Evolutionary conservation across 1,139 yeast species (phyloP).

Genomic region (Debaryomycetaceae sp.): DNA sequence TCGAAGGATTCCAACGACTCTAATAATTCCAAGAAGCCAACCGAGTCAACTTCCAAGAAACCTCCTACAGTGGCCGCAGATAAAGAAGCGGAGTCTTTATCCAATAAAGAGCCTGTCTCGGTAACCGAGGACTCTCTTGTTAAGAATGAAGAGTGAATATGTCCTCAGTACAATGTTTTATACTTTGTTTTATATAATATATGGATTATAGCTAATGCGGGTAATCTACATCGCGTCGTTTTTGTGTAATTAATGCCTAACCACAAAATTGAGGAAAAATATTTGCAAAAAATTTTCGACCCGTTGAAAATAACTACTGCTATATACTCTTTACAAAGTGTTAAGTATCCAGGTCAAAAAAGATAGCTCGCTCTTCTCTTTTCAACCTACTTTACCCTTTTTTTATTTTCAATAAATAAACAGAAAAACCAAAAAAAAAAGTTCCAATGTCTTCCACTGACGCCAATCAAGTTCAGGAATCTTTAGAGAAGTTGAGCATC

Average conservation of each 20-base stretch:
- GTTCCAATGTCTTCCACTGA: conserved; percentile 47
- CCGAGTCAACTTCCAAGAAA: background rate
- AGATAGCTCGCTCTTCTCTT: conserved; percentile 3
- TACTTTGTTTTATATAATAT: background rate
- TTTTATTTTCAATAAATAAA: conserved; percentile 8
- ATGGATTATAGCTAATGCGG: background rate
- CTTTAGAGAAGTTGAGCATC: conserved; percentile 52
- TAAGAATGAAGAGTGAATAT: background rate
- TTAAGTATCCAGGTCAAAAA: background rate
- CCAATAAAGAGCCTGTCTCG: background rate
- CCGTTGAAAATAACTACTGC: background rate
- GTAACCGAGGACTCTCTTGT: background rate
- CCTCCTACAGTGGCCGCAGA: background rate
- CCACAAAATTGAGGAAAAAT: conserved; percentile 4
- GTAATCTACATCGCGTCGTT: conserved; percentile 1
- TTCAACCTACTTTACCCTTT: conserved; percentile 6
- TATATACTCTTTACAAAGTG: background rate
- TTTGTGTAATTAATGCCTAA: conserved; percentile 5
- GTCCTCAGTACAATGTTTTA: background rate
- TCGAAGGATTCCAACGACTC: conserved; percentile 9
- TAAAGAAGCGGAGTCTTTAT: background rate
- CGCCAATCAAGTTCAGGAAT: conserved; percentile 51
- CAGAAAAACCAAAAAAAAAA: conserved; percentile 10
- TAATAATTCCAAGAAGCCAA: background rate
- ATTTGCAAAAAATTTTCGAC: conserved; percentile 6